These are phyloP conservation scores for Rossbeevera mucosa DNA, from an alignment of 768 basidiomycete genomes.

Conservation along the genomic window DNA sequence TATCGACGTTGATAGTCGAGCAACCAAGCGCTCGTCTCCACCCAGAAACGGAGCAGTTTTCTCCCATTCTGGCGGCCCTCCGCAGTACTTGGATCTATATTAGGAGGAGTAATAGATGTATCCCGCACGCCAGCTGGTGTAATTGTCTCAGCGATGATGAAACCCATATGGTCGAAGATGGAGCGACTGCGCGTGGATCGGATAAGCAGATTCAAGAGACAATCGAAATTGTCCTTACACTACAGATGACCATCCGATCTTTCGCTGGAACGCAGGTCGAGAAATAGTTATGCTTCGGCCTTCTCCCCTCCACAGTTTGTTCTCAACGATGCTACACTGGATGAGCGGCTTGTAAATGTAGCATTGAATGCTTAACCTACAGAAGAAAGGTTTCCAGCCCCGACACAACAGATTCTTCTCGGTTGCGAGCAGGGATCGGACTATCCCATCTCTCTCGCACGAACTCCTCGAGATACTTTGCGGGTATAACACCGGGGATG, in stretches of 20 bases:
- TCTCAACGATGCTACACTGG: constrained; percentile 59
- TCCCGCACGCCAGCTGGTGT: constrained; percentile 33
- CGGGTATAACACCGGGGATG: constrained; percentile 70
- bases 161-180: constrained; percentile 42
- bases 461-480: constrained; percentile 58
- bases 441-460: constrained; percentile 54
- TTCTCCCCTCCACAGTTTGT: constrained; percentile 71
- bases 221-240: constrained; percentile 42
- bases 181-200: constrained; percentile 27
- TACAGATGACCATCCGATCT: constrained; percentile 60
- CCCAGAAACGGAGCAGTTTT: constrained; percentile 74
- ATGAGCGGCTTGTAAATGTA: constrained; percentile 1
- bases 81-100: constrained; percentile 42
- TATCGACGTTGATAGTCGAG: constrained; percentile 50
- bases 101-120: constrained; percentile 49
- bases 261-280: constrained; percentile 53
- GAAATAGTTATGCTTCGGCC: constrained; percentile 50
- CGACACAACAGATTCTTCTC: constrained; percentile 49
- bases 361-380: constrained; percentile 39
- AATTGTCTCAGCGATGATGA: constrained; percentile 24
- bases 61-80: constrained; percentile 51
- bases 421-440: constrained; percentile 52
- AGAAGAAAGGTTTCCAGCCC: constrained; percentile 63
- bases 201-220: constrained; percentile 9
- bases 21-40: constrained; percentile 68